Evolutionary conservation across 2,329 filamentous ascomycete species (phyloP).

Genomic region (Cladosporium halotolerans): DNA sequence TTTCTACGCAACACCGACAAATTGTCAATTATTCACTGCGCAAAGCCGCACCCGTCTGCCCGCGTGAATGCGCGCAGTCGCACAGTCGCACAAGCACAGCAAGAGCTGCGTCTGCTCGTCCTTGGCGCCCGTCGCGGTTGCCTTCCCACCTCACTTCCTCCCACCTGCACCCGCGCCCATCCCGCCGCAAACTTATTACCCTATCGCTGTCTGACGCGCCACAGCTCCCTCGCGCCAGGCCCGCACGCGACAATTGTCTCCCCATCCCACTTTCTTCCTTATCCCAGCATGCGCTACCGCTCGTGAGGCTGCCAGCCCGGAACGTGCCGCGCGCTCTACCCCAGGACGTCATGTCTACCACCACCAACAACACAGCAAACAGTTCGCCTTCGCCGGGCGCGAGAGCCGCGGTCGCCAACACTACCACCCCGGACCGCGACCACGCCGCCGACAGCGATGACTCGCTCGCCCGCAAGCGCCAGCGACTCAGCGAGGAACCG

Average conservation of each 20-base stretch:
- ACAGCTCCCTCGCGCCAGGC: too few relatives aligned
- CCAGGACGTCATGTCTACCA: conserved; percentile 16
- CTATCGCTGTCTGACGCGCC: neutral
- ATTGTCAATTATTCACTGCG: neutral
- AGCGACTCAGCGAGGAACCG: conserved; percentile 34
- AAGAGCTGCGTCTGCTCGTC: neutral
- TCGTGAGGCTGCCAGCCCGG: conserved; percentile 6
- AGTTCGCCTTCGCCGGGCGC: conserved; percentile 15
- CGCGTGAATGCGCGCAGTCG: neutral
- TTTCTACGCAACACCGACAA: too few relatives aligned
- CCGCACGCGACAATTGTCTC: conserved; percentile 1
- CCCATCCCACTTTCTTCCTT: neutral
- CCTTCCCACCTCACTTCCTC: neutral
- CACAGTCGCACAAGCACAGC: neutral
- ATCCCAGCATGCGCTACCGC: conserved; percentile 10
- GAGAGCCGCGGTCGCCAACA: neutral
- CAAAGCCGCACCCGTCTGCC: too few relatives aligned
- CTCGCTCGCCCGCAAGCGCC: conserved; percentile 42
- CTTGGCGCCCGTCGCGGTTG: neutral
- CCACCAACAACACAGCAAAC: conserved; percentile 13
- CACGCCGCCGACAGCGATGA: conserved; percentile 40
- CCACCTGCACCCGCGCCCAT: neutral
- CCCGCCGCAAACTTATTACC: neutral
- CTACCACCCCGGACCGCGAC: conserved; percentile 35
- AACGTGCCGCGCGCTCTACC: conserved; percentile 5